Conservation (phyloP, 2,329 filamentous ascomycete genomes). For the Penicillium sp. region DNA sequence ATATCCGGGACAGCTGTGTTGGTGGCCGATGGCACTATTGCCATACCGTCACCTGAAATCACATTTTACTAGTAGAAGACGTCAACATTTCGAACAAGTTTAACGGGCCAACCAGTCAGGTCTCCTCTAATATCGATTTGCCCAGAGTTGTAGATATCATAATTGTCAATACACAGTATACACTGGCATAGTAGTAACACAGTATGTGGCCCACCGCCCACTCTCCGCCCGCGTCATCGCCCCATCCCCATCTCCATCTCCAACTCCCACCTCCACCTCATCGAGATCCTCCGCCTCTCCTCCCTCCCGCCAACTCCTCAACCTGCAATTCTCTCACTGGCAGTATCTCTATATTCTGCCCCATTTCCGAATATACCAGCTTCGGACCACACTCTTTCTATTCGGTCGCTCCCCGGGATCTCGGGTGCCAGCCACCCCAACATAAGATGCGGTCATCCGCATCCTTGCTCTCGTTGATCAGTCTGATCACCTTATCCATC, state of each 20-base stretch:
- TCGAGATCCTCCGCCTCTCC: not conserved
- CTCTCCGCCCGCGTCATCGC: constrained; percentile 41
- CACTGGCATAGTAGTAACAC: too few species aligned
- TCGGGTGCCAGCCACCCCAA: constrained; percentile 12
- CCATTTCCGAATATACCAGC: too few species aligned
- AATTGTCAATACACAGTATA: too few species aligned
- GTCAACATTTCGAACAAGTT: not conserved
- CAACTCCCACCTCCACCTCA: not conserved
- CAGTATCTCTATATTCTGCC: too few species aligned
- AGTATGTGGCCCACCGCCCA: too few species aligned
- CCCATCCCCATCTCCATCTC: constrained; percentile 13
- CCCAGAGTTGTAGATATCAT: too few species aligned
- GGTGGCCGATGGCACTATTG: constrained; percentile 12
- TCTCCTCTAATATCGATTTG: too few species aligned
- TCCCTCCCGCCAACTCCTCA: constrained; percentile 16
- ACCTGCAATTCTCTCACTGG: not conserved
- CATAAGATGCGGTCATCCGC: constrained; percentile 34
- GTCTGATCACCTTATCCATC: constrained; percentile 30
- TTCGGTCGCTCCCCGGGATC: constrained; percentile 10
- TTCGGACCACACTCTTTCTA: not conserved
- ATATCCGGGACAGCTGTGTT: constrained; percentile 11
- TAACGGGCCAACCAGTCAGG: too few species aligned
- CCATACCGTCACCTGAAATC: constrained; percentile 7
- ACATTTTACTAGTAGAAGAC: not conserved
- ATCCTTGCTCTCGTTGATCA: constrained; percentile 29